Base-by-base conservation (phyloP, 345 rosid genomes). In the Linum tenue region DNA sequence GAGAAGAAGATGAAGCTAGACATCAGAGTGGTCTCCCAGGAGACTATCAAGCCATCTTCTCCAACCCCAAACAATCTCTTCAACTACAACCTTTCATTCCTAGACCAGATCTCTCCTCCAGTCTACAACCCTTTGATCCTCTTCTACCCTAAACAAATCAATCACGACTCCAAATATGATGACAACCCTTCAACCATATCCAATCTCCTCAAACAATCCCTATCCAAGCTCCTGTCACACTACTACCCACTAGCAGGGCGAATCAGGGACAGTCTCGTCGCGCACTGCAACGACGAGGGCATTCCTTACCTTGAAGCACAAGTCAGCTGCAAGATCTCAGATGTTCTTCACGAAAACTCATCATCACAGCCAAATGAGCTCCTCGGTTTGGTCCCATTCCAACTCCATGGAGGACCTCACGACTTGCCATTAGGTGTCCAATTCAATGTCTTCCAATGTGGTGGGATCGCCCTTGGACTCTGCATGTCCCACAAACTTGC, bases 41-140 rank as follows among this genome's bases (percentile, higher is more conserved):
- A 75, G n/a, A 50, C 42, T 56, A 76, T 79, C 72, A 68, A 65
- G 77, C 76, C 64, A 76, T 51, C 80, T 79, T 51, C 77, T 71
- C 59, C 69, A 56, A 40, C 61, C 70, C 64, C 56, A 40, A 36
- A 48, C 53, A 48, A 8, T 48, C 53, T 48, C 53, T 15, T 9
- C 11, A 48, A 2, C 11, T 48, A 48, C 53, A 48, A 10, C 53
- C 74, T 76, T 66, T 69, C 76, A 11, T 73, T 73, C 11, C 61
- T 71, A 38, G 76, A 76, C 62, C 76, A 76, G 65, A 10, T 71
- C 16, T 48, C 75, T 9, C 44, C 64, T 39, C 67, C 72, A 43
- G 42, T 76, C 35, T 68, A 37, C 43, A 64, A 67, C 70, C 76
- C 76, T 53, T 56, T 68, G 5, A 42, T 71, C 39, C 66, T 76